Evolutionary conservation across 2,329 filamentous ascomycete genomes (phyloP).

Genomic region (Ophiocordyceps polyrhachis-furcata): DNA sequence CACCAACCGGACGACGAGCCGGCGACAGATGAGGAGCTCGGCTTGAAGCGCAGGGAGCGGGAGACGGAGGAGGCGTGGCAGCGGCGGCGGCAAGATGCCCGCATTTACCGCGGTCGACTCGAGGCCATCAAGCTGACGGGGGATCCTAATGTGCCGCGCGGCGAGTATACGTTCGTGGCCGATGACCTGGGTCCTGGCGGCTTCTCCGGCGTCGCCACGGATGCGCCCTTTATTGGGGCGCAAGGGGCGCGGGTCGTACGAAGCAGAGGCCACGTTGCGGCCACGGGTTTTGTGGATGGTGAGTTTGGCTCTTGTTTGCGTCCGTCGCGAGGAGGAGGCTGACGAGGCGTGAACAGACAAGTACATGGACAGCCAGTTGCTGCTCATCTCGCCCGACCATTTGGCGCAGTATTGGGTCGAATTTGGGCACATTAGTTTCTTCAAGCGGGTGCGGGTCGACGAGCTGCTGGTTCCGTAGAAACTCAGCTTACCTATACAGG

Average conservation of each 20-base stretch:
- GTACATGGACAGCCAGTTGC: slow-evolving; percentile 57
- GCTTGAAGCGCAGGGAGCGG: slow-evolving; percentile 17
- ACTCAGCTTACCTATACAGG: too few relatives aligned
- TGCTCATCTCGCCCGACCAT: slow-evolving; percentile 58
- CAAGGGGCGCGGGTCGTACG: slow-evolving; percentile 53
- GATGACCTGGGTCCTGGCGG: slow-evolving; percentile 56
- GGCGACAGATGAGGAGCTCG: slow-evolving; percentile 19
- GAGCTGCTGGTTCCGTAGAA: slow-evolving; percentile 8
- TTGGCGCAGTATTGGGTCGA: slow-evolving; percentile 69
- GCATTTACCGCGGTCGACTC: slow-evolving; percentile 45
- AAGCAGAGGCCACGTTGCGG: slow-evolving; percentile 62
- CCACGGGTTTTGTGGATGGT: slow-evolving; percentile 54
- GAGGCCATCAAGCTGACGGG: slow-evolving; percentile 84
- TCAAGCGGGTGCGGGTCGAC: slow-evolving; percentile 40
- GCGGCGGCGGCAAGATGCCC: slow-evolving; percentile 23
- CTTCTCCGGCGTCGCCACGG: slow-evolving; percentile 42
- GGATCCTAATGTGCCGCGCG: slow-evolving; percentile 74
- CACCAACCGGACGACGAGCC: slow-evolving; percentile 44
- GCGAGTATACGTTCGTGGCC: slow-evolving; percentile 64
- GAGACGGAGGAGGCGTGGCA: slow-evolving; percentile 30
- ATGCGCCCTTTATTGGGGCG: slow-evolving; percentile 53
- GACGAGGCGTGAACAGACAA: slow-evolving; percentile 31
- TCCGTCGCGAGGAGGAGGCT: not conserved
- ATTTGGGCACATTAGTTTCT: slow-evolving; percentile 41
- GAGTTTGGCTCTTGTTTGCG: slow-evolving; percentile 14